These are phyloP conservation scores for Candida khao-thaluensis DNA, from an alignment of 805 yeast genomes.

Conservation along the genomic window DNA sequence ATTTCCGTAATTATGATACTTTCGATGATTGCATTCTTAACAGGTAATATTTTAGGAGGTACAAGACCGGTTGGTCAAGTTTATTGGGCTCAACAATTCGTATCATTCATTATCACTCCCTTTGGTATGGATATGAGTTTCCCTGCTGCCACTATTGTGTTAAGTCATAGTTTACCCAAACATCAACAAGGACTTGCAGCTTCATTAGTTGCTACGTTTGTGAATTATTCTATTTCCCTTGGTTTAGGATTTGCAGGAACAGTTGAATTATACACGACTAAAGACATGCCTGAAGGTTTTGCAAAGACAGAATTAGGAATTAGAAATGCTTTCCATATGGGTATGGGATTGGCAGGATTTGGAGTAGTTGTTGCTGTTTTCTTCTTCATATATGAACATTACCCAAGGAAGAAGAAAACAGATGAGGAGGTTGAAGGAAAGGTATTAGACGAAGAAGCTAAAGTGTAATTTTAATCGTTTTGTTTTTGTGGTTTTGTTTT, in stretches of 20 bases:
- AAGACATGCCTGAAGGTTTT: slow-evolving; percentile 14
- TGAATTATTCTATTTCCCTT: slow-evolving; percentile 58
- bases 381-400: slow-evolving; percentile 10
- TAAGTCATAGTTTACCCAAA: slow-evolving; percentile 57
- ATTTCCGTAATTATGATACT: slow-evolving; percentile 50
- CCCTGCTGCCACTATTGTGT: slow-evolving; percentile 67
- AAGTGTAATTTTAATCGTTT: too few species aligned
- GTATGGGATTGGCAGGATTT: slow-evolving; percentile 34
- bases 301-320: slow-evolving; percentile 22
- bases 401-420: background rate
- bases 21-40: slow-evolving; percentile 53
- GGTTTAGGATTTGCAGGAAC: slow-evolving; percentile 38
- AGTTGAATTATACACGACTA: slow-evolving; percentile 29
- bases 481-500: too few species aligned
- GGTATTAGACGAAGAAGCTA: too few species aligned
- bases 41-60: slow-evolving; percentile 50
- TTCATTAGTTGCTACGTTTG: slow-evolving; percentile 65
- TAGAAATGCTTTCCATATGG: slow-evolving; percentile 28
- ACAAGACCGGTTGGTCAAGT: slow-evolving; percentile 58
- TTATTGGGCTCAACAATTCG: slow-evolving; percentile 60
- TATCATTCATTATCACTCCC: slow-evolving; percentile 51
- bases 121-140: slow-evolving; percentile 80
- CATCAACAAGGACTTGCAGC: slow-evolving; percentile 78
- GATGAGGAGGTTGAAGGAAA: background rate
- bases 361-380: slow-evolving; percentile 18